Evolutionary conservation across 164 flowering plant genomes (phyloP).

Genomic region (Stephania japonica): DNA sequence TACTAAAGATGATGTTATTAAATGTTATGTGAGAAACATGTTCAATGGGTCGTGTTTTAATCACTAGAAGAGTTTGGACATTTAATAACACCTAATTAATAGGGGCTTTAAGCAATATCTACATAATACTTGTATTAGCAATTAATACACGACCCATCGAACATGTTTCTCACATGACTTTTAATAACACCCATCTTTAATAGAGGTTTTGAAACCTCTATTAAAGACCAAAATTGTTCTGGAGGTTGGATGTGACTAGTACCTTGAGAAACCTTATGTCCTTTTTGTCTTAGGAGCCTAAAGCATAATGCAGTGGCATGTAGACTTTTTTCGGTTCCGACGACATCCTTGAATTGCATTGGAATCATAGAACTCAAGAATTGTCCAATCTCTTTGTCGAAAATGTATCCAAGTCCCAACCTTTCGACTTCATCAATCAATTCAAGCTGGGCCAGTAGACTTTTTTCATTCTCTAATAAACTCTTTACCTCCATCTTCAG

Average conservation of each 20-base stretch:
- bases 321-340: background rate
- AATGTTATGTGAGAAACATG: too few species aligned
- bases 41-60: too few species aligned
- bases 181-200: too few species aligned
- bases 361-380: background rate
- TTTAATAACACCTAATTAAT: too few species aligned
- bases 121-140: too few species aligned
- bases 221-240: too few species aligned
- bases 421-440: constrained; percentile 11
- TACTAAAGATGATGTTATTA: too few species aligned
- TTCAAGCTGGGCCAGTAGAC: background rate
- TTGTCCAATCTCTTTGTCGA: constrained; percentile 13
- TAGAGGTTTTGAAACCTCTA: too few species aligned
- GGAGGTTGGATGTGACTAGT: background rate
- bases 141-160: too few species aligned
- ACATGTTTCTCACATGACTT: too few species aligned
- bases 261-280: constrained; percentile 20
- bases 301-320: constrained; percentile 22
- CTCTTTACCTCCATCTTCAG: background rate
- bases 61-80: too few species aligned
- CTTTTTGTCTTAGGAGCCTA: constrained; percentile 23
- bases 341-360: background rate
- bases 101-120: too few species aligned
- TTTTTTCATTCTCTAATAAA: background rate
- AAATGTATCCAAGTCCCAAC: constrained; percentile 13